phyloP scores from a whole-genome alignment of 2,329 filamentous ascomycete genomes.

The Hymenoscyphus albidus region DNA sequence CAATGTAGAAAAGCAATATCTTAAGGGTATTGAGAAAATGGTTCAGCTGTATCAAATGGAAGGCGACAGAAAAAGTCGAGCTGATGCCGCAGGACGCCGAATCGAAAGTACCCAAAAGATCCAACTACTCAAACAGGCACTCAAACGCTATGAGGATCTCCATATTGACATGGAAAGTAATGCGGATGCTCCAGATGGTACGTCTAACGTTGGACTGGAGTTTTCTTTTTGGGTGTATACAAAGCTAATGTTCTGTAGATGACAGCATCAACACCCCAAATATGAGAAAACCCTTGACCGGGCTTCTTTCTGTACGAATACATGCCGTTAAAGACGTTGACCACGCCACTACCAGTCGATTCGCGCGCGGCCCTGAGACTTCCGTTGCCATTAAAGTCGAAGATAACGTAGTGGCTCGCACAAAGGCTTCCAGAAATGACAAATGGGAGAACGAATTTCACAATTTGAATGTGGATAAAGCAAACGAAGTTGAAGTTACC shows the following conservation, averaged over 20 bases:
- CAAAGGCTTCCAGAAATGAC: conserved; percentile 79
- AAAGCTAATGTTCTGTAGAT: conserved; percentile 50
- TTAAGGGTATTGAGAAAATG: conserved; percentile 99
- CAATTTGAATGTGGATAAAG: conserved; percentile 92
- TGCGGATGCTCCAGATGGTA: conserved; percentile 76
- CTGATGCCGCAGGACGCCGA: conserved; percentile 82
- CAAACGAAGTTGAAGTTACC: conserved; percentile 95
- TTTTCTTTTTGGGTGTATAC: conserved; percentile 14
- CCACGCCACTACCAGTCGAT: conserved; percentile 77
- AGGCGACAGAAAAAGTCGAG: conserved; percentile 90
- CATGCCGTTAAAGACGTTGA: conserved; percentile 91
- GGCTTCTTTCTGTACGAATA: conserved; percentile 81
- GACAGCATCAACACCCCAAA: conserved; percentile 96
- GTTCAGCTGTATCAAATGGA: conserved; percentile 96
- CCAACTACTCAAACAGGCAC: conserved; percentile 85
- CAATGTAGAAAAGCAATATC: conserved; percentile 97
- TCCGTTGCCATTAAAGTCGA: conserved; percentile 97
- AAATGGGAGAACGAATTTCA: conserved; percentile 90
- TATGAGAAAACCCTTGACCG: conserved; percentile 90
- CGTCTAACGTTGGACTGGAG: conserved; percentile 28
- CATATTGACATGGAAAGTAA: conserved; percentile 85
- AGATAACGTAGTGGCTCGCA: conserved; percentile 85
- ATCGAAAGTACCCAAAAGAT: conserved; percentile 99
- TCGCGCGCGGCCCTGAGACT: conserved; percentile 87
- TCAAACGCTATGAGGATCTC: conserved; percentile 95